Base-by-base conservation (phyloP, 2,329 filamentous ascomycete species). In the Chaetomium olivaceum region DNA sequence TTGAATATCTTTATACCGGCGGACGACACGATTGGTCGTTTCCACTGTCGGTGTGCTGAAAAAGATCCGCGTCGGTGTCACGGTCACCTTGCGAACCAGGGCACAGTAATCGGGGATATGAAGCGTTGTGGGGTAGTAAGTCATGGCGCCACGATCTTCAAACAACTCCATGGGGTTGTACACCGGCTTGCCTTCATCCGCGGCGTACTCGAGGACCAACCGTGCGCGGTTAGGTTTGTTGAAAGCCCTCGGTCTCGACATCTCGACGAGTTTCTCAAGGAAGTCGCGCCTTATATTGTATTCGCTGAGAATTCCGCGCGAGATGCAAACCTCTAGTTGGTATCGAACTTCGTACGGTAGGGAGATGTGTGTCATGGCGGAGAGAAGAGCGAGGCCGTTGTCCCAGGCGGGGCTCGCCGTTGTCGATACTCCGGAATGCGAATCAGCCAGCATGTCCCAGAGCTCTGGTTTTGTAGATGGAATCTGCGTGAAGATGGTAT, bases 281-380 rank as follows among this genome's bases (percentile, higher is more conserved):
- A 98, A 98, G 2, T 86, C 82, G 1, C 77, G 75, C 0, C 81
- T 83, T 54, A 98, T 84, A 56, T 85, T 90, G 74, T 92, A 86
- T 75, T 97, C 94, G 61, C 89, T 89, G 14, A 99, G 79, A 27
- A 87, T 82, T 0, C 89, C 88, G 31, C 90, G 86, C 0, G 93
- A 96, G n/a, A 98, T 83, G 74, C 94, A 98, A 0, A 92, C 93
- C 76, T 99, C 94, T 0, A 99, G 84, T 75, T 97, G 93, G 74
- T 98, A 99, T 19, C 92, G 86, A 1, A 97, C 86, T 0, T 87
- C 79, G 67, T 93, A 97, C 0, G 86, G 79, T 4, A 94, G 80
- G 62, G 77, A 70, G 33, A 80, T 71, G 31, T 77, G 77, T 27
- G 80, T 68, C 2, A 80, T 75, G 25, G 72, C 66, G 69, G 70